Conservation (phyloP, 2,329 filamentous ascomycete species). For the Proliferodiscus dingleyae region DNA sequence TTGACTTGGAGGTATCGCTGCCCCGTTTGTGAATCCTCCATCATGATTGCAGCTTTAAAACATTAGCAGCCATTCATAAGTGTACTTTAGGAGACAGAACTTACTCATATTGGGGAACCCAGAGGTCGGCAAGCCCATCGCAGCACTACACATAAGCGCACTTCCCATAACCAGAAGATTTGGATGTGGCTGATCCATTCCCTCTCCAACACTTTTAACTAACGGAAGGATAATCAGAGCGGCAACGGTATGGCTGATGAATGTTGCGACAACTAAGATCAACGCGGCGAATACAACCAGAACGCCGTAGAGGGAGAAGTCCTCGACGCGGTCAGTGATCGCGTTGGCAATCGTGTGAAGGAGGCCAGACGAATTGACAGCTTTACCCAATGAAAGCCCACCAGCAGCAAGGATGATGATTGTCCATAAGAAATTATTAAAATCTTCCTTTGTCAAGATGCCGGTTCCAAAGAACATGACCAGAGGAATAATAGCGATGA, state of each 20-base stretch:
- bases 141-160: slow-evolving; percentile 95
- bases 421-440: slow-evolving; percentile 99
- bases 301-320: slow-evolving; percentile 79
- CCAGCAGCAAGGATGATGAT: slow-evolving; percentile 98
- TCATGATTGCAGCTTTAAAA: slow-evolving; percentile 99
- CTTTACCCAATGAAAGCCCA: slow-evolving; percentile 85
- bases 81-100: slow-evolving; percentile 36
- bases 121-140: slow-evolving; percentile 91
- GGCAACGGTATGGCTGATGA: slow-evolving; percentile 96
- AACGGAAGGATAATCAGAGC: slow-evolving; percentile 91
- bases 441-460: slow-evolving; percentile 96
- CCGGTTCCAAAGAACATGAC: slow-evolving; percentile 95
- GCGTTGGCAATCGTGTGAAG: slow-evolving; percentile 78
- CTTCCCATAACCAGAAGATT: slow-evolving; percentile 94
- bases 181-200: slow-evolving; percentile 85
- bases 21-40: slow-evolving; percentile 87
- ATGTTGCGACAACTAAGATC: slow-evolving; percentile 90
- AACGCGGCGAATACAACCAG: slow-evolving; percentile 78
- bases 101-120: slow-evolving; percentile 99
- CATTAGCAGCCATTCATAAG: slow-evolving; percentile 36
- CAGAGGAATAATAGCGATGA: slow-evolving; percentile 93
- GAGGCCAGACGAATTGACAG: slow-evolving; percentile 87
- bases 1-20: slow-evolving; percentile 87
- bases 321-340: slow-evolving; percentile 70
- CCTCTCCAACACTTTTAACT: slow-evolving; percentile 76